phyloP scores from a whole-genome alignment of 2,329 filamentous ascomycete genomes.

The Botrytis hyacinthi region DNA sequence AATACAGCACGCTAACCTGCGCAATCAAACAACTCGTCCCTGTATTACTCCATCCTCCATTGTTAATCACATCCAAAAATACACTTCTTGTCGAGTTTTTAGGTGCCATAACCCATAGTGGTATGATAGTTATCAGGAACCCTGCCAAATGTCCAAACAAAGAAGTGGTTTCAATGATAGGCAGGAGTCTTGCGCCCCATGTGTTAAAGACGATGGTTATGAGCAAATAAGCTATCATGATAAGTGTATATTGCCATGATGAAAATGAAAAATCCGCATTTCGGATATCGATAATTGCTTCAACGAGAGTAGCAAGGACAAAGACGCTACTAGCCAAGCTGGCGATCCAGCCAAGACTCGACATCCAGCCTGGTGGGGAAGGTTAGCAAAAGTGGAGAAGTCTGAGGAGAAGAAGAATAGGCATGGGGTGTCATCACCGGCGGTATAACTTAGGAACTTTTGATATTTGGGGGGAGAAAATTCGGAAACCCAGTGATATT shows the following conservation, averaged over 20 bases:
- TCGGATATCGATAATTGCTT: slow-evolving; percentile 42
- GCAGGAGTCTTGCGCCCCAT: slow-evolving; percentile 42
- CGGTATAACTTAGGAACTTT: slow-evolving; percentile 53
- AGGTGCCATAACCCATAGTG: slow-evolving; percentile 39
- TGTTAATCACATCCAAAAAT: slow-evolving; percentile 39
- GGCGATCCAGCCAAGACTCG: slow-evolving; percentile 47
- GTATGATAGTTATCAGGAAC: slow-evolving; percentile 45
- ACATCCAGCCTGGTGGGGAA: slow-evolving; percentile 45
- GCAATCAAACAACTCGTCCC: slow-evolving; percentile 41
- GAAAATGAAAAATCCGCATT: slow-evolving; percentile 40
- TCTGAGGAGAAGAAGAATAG: neutral
- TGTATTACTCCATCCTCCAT: slow-evolving; percentile 38
- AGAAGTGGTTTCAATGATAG: slow-evolving; percentile 45
- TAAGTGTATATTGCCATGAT: slow-evolving; percentile 46
- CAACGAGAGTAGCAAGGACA: slow-evolving; percentile 46
- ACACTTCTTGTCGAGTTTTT: slow-evolving; percentile 34
- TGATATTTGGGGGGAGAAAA: slow-evolving; percentile 50
- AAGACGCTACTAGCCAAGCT: slow-evolving; percentile 44
- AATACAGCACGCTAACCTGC: slow-evolving; percentile 37
- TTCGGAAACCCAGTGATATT: slow-evolving; percentile 58
- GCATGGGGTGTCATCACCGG: slow-evolving; percentile 35
- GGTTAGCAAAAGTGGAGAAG: neutral
- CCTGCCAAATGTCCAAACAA: slow-evolving; percentile 47
- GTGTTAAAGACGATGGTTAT: slow-evolving; percentile 48
- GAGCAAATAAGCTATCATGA: slow-evolving; percentile 44